These are phyloP conservation scores for Cercospora sp. DNA, from an alignment of 2,329 filamentous ascomycete genomes.

Conservation along the genomic window DNA sequence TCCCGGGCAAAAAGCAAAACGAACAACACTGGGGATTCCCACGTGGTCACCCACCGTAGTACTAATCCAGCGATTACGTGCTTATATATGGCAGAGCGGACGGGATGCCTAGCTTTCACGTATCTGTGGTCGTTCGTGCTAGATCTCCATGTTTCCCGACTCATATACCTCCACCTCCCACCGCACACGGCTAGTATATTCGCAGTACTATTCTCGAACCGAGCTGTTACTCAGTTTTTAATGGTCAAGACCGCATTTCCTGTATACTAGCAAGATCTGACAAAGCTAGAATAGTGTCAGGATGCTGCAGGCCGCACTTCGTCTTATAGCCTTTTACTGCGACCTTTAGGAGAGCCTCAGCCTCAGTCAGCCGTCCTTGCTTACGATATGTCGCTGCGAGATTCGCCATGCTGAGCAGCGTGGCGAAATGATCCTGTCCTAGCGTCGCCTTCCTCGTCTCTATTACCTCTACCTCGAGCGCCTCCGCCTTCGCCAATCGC, in stretches of 20 bases:
- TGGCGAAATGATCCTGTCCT: too few relatives aligned
- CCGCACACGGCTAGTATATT: background rate
- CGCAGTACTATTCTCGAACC: too few relatives aligned
- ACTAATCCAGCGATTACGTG: slow-evolving; percentile 17
- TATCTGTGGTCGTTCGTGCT: slow-evolving; percentile 11
- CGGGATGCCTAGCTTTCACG: slow-evolving; percentile 12
- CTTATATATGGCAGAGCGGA: slow-evolving; percentile 13
- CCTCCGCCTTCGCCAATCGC: background rate
- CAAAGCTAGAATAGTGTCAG: background rate
- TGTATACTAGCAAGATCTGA: background rate
- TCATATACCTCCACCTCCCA: background rate
- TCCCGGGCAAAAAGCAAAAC: slow-evolving; percentile 14
- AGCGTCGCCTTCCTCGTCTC: background rate
- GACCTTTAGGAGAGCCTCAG: too few relatives aligned
- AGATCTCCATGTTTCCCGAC: background rate
- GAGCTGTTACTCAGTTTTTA: too few relatives aligned
- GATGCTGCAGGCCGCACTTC: background rate
- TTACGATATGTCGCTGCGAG: too few relatives aligned
- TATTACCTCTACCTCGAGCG: background rate
- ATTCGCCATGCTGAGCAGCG: too few relatives aligned
- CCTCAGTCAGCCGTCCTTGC: too few relatives aligned
- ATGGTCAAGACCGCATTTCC: background rate
- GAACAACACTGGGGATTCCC: slow-evolving; percentile 15
- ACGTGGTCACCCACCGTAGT: slow-evolving; percentile 16
- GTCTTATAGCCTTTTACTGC: background rate